A percentile compares a stretch with the other conserved stretches of the same genome.
Evolutionary conservation across 495 filamentous ascomycete species (phyloP).

Genomic region (Aspergillus funiculosus): DNA sequence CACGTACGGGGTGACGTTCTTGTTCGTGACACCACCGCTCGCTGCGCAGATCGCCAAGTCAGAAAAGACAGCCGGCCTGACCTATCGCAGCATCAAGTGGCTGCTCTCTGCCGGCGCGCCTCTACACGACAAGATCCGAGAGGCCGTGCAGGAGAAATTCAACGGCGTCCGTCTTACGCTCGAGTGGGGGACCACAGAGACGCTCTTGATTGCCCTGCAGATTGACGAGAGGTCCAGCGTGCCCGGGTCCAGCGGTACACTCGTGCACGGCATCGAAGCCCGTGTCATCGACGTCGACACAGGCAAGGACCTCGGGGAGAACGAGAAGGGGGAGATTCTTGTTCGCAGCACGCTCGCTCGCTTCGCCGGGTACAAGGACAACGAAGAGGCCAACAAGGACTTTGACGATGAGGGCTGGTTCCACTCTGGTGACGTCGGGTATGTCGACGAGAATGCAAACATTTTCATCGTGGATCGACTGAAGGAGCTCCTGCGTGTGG

Average conservation of each 20-base stretch:
- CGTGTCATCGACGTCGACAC: conserved; percentile 18
- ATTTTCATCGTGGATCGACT: conserved; percentile 51
- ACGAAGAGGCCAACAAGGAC: conserved; percentile 18
- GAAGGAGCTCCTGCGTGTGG: conserved; percentile 45
- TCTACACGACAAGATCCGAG: conserved; percentile 18
- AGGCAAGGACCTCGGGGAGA: conserved; percentile 12
- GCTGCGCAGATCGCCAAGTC: conserved; percentile 19
- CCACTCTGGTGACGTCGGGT: conserved; percentile 53
- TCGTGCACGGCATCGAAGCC: conserved; percentile 23
- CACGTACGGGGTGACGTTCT: conserved; percentile 17
- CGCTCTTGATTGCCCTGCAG: conserved; percentile 22
- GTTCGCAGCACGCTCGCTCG: conserved; percentile 17
- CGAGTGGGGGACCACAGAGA: conserved; percentile 24
- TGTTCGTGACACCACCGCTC: conserved; percentile 22
- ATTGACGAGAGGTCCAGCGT: conserved; percentile 14
- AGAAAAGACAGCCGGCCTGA: conserved; percentile 2
- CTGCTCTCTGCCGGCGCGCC: conserved; percentile 22
- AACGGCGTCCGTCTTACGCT: conserved; percentile 15
- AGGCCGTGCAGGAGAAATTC: conserved; percentile 17
- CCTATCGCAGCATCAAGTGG: conserved; percentile 23
- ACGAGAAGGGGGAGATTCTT: conserved; percentile 19
- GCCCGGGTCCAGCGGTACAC: conserved; percentile 18
- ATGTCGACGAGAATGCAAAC: conserved; percentile 44
- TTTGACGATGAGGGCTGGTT: conserved; percentile 43
- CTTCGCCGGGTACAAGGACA: conserved; percentile 21